A percentile compares a stretch with the other conserved stretches of the same genome.
phyloP scores from a whole-genome alignment of 306 rosid species.

The Corylus heterophylla region DNA sequence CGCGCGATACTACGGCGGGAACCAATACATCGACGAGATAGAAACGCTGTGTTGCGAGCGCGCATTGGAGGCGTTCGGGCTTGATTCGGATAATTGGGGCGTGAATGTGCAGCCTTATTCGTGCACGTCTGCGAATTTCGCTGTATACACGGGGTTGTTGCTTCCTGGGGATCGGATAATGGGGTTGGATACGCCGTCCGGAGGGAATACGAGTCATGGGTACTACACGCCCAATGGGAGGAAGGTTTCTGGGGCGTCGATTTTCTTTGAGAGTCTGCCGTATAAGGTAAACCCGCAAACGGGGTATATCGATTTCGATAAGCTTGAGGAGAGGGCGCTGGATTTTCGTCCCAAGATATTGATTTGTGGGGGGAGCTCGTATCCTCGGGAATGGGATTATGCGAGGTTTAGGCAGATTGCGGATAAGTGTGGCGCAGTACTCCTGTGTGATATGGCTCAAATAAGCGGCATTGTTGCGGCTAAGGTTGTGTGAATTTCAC shows the following conservation, averaged over 20 bases:
- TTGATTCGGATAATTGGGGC: slow-evolving; percentile 74
- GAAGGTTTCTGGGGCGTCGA: slow-evolving; percentile 83
- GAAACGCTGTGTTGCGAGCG: slow-evolving; percentile 80
- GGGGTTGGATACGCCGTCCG: slow-evolving; percentile 97
- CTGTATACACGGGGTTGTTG: slow-evolving; percentile 80
- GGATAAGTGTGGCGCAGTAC: slow-evolving; percentile 83
- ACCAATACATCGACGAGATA: slow-evolving; percentile 80
- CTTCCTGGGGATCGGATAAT: slow-evolving; percentile 83
- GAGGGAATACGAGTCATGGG: slow-evolving; percentile 96
- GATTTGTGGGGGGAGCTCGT: slow-evolving; percentile 93
- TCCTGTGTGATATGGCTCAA: slow-evolving; percentile 96
- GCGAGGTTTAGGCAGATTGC: slow-evolving; percentile 87
- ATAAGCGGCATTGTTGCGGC: slow-evolving; percentile 90
- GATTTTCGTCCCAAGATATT: slow-evolving; percentile 98
- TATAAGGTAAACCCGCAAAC: slow-evolving; percentile 86
- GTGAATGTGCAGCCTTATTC: slow-evolving; percentile 96
- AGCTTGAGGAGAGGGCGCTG: slow-evolving; percentile 90
- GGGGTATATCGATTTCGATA: slow-evolving; percentile 80
- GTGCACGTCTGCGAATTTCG: slow-evolving; percentile 90
- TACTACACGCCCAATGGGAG: slow-evolving; percentile 84
- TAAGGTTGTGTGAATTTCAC: slow-evolving; percentile 69
- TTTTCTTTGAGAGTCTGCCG: slow-evolving; percentile 87
- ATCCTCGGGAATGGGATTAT: slow-evolving; percentile 94
- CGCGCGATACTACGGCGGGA: slow-evolving; percentile 78
- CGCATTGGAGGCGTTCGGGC: slow-evolving; percentile 68